Base-by-base conservation (phyloP, 345 rosid genomes). In the Nasturtium officinale region DNA sequence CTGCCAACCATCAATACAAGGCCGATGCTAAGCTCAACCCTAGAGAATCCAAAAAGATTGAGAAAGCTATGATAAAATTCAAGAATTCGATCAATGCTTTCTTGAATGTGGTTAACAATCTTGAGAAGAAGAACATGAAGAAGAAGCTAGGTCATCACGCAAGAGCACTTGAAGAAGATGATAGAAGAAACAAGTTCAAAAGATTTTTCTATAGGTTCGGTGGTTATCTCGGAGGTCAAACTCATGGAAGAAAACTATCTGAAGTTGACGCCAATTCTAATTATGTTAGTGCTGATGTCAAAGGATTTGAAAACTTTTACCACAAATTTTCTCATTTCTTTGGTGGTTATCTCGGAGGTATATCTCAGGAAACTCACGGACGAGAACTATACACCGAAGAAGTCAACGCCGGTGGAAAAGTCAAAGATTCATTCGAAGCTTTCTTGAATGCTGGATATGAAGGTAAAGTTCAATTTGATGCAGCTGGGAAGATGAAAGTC, bases 1-100 rank as follows among this genome's bases (percentile, higher is more conserved):
- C 76, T 51, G 61, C 76, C 76, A 72, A 61, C 38, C 76, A 61
- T 72, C 7, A 61, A 28, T 72, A 5, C 69, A 61, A 72, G n/a
- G 69, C 69, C 18, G 35, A 72, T 51, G 61, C 52, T n/a, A 72
- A 61, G 61, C 30, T 72, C 7, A 71, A 6, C 16, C 2, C 33
- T 1, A 60, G 21, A 1, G 76, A 72, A 52, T 52, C 45, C 0
- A 62, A 42, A 16, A 18, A 17, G 40, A n/a, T 72, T 7, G 25
- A 9, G 28, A 7, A 38, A 0, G 69, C 61, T 40, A 6, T 72
- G 29, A 15, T 13, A 13, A 13, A 16, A 1, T 72, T 72, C 76
- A 72, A 55, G 46, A 30, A 17, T 1, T 72, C 53, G 5, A 38
- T 72, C 45, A 15, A 9, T 40, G 43, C 7, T 61, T 72, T 61